These are phyloP conservation scores for Stachybotrys echinatus DNA, from an alignment of 2,329 filamentous ascomycete species.

Conservation along the genomic window DNA sequence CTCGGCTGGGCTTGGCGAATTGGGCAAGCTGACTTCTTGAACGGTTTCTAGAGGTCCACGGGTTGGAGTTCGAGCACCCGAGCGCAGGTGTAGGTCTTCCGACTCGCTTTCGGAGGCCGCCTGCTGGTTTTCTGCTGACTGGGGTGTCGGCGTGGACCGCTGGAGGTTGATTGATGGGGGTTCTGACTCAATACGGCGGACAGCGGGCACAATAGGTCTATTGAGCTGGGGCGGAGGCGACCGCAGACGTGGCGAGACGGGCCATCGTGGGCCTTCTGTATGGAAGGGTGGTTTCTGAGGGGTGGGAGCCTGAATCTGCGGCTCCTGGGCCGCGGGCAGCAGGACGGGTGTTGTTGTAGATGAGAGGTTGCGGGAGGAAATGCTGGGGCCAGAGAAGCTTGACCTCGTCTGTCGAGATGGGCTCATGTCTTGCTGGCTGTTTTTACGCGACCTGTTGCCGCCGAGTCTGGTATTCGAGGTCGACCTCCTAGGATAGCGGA, in stretches of 20 bases:
- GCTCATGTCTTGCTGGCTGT: slow-evolving; percentile 59
- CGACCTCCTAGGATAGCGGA: slow-evolving; percentile 30
- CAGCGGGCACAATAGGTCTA: slow-evolving; percentile 38
- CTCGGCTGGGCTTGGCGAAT: slow-evolving; percentile 54
- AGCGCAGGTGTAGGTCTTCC: slow-evolving; percentile 41
- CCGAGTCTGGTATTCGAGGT: slow-evolving; percentile 27
- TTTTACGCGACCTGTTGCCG: slow-evolving; percentile 55
- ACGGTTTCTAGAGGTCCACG: slow-evolving; percentile 78
- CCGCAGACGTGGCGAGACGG: slow-evolving; percentile 69
- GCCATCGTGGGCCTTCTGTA: slow-evolving; percentile 63
- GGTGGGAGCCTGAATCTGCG: slow-evolving; percentile 53
- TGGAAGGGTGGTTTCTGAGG: slow-evolving; percentile 55
- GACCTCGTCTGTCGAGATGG: slow-evolving; percentile 48
- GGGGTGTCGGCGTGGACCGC: slow-evolving; percentile 41
- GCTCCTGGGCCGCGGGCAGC: slow-evolving; percentile 55
- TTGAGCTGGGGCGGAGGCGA: slow-evolving; percentile 63
- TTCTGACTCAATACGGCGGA: slow-evolving; percentile 44
- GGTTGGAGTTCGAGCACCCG: slow-evolving; percentile 55
- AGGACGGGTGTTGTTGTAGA: slow-evolving; percentile 63
- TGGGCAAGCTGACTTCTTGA: slow-evolving; percentile 78
- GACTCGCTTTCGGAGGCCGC: slow-evolving; percentile 41
- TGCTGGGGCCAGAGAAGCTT: slow-evolving; percentile 53
- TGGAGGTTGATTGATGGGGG: slow-evolving; percentile 48
- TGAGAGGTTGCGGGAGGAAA: slow-evolving; percentile 63
- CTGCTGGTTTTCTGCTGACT: slow-evolving; percentile 32